Percentiles rank a stretch among this genome's conserved stretches.
Evolutionary conservation across 2,329 filamentous ascomycete species (phyloP).

Genomic region (Cercospora sojina): DNA sequence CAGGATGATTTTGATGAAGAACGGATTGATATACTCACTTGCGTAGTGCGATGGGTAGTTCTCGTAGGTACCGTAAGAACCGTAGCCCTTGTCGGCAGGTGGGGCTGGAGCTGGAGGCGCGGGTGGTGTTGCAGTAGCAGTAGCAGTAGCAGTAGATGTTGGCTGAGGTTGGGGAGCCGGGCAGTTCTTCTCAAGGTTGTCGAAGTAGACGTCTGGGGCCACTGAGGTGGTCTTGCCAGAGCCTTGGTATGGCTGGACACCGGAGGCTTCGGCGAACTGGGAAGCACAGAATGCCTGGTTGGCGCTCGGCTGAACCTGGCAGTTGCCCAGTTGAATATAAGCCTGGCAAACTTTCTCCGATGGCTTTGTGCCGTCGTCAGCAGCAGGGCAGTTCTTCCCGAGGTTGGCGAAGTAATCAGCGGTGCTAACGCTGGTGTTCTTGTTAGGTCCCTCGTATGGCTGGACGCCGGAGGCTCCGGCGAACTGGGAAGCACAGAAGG

Average conservation of each 20-base stretch:
- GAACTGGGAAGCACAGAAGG: not conserved
- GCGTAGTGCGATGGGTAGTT: conserved; percentile 4
- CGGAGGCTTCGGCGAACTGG: not conserved
- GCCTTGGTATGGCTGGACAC: not conserved
- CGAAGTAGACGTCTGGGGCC: not conserved
- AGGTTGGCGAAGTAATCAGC: not conserved
- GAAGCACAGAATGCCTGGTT: not conserved
- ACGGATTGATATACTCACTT: not conserved
- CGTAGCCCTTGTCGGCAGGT: conserved; percentile 11
- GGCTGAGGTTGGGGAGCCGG: not conserved
- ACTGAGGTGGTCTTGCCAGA: not conserved
- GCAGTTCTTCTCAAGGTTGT: not conserved
- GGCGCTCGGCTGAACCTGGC: not conserved
- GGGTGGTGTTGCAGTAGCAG: not conserved
- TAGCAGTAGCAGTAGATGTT: not conserved
- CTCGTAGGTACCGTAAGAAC: conserved; percentile 9
- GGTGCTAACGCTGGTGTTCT: not conserved
- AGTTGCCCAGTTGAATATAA: not conserved
- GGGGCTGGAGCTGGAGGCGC: not conserved
- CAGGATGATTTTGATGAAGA: too few species aligned
- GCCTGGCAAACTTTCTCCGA: not conserved
- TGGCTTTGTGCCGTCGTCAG: conserved; percentile 1
- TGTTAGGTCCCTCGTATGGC: not conserved
- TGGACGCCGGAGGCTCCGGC: not conserved
- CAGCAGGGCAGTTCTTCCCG: not conserved